Percentiles rank a stretch among this genome's conserved stretches.
Conservation (phyloP, 768 basidiomycete genomes). For the Podaxis pistillaris region DNA sequence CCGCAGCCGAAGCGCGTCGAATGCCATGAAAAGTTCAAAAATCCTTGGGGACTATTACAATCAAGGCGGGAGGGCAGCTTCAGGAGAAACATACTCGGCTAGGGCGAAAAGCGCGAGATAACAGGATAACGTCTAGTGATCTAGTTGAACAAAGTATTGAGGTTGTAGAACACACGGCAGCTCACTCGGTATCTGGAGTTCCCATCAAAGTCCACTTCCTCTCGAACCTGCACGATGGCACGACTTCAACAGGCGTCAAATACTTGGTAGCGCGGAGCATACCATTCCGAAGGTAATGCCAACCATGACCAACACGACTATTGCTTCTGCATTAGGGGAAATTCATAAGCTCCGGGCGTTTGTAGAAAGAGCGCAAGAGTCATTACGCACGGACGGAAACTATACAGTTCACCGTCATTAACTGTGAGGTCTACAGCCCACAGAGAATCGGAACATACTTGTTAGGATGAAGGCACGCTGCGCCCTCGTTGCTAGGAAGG, state of each 20-base stretch:
- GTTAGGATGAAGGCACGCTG: conserved; percentile 72
- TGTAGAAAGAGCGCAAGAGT: neutral
- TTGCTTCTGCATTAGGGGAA: conserved; percentile 52
- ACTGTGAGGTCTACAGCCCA: neutral
- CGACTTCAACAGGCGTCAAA: neutral
- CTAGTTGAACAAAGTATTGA: neutral
- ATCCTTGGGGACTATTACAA: conserved; percentile 40
- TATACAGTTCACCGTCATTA: conserved; percentile 21
- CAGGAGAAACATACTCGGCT: conserved; percentile 57
- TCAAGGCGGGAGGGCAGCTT: neutral
- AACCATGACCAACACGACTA: conserved; percentile 74
- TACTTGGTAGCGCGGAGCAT: conserved; percentile 20
- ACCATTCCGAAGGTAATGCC: conserved; percentile 67
- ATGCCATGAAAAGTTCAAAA: conserved; percentile 78
- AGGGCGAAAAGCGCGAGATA: conserved; percentile 83
- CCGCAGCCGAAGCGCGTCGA: conserved; percentile 77
- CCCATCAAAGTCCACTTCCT: conserved; percentile 39
- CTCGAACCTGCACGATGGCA: conserved; percentile 40
- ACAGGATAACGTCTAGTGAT: conserved; percentile 68
- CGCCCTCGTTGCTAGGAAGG: conserved; percentile 68
- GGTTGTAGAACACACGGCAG: neutral
- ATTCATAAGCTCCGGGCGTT: neutral
- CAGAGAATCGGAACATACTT: conserved; percentile 41
- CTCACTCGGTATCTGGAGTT: conserved; percentile 51
- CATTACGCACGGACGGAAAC: conserved; percentile 58